These are phyloP conservation scores for Backusella mclennaniae DNA, from an alignment of 192 early-diverging fungal species.

Conservation along the genomic window DNA sequence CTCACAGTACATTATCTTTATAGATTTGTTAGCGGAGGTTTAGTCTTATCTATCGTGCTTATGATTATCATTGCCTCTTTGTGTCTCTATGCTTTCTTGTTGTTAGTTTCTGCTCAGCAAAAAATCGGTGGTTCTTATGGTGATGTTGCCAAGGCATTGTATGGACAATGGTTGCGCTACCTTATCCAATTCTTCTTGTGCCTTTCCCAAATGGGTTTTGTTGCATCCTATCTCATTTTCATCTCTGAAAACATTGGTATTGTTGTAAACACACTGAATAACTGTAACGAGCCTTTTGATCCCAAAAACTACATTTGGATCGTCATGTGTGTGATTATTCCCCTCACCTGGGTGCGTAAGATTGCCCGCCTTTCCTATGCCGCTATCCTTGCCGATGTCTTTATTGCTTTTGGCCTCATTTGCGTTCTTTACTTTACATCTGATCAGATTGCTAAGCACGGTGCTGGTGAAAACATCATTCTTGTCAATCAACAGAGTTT, in stretches of 20 bases:
- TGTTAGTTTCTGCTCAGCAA: constrained; percentile 39
- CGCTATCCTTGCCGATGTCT: constrained; percentile 70
- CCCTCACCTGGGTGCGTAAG: constrained; percentile 63
- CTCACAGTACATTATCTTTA: neutral
- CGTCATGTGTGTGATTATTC: constrained; percentile 68
- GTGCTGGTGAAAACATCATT: constrained; percentile 49
- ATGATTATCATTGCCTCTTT: constrained; percentile 60
- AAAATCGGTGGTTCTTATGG: constrained; percentile 57
- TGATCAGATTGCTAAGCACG: constrained; percentile 44
- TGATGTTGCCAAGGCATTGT: constrained; percentile 53
- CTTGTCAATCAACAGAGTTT: constrained; percentile 61
- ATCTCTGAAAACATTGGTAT: constrained; percentile 79
- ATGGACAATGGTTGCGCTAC: constrained; percentile 28
- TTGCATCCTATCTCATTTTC: constrained; percentile 86
- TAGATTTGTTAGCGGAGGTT: constrained; percentile 58
- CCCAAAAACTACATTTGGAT: constrained; percentile 70
- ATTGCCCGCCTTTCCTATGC: constrained; percentile 52
- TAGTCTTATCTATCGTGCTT: constrained; percentile 57
- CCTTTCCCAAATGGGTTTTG: constrained; percentile 77
- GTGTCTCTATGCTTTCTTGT: constrained; percentile 57
- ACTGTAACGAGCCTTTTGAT: constrained; percentile 57
- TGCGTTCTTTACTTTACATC: constrained; percentile 60
- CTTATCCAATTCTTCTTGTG: constrained; percentile 49
- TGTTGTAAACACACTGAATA: constrained; percentile 59
- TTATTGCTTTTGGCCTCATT: constrained; percentile 68